Conservation (phyloP, 257 asterid genomes). For the Coffea canephora region DNA sequence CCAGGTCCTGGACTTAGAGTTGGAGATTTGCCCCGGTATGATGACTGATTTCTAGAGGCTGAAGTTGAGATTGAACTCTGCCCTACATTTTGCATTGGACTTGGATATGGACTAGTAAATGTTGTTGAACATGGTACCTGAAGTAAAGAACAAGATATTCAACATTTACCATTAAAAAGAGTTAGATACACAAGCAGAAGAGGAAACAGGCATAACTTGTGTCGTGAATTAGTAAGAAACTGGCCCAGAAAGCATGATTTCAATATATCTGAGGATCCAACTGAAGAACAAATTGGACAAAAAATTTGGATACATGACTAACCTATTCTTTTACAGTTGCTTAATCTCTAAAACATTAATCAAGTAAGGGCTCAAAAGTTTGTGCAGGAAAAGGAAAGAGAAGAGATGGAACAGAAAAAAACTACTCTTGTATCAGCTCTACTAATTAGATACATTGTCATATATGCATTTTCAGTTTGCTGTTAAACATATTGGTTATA, state of each 20-base stretch:
- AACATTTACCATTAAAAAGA: background rate
- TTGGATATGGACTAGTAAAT: background rate
- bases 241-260: background rate
- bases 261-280: background rate
- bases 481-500: background rate
- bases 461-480: background rate
- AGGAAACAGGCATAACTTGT: background rate
- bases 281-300: background rate
- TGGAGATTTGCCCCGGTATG: background rate
- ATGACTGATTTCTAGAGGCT: background rate
- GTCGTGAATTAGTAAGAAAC: background rate
- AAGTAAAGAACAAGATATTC: background rate
- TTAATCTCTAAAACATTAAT: too few relatives aligned
- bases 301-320: background rate
- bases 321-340: too few relatives aligned
- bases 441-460: background rate
- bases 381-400: too few relatives aligned
- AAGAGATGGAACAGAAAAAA: background rate
- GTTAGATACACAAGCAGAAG: background rate
- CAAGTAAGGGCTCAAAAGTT: too few relatives aligned
- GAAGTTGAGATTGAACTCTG: background rate
- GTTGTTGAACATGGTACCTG: constrained; percentile 27
- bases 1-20: background rate
- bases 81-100: background rate
- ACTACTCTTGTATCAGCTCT: background rate